Evolutionary conservation across 345 rosid species (phyloP).

Genomic region (Turnera subulata): DNA sequence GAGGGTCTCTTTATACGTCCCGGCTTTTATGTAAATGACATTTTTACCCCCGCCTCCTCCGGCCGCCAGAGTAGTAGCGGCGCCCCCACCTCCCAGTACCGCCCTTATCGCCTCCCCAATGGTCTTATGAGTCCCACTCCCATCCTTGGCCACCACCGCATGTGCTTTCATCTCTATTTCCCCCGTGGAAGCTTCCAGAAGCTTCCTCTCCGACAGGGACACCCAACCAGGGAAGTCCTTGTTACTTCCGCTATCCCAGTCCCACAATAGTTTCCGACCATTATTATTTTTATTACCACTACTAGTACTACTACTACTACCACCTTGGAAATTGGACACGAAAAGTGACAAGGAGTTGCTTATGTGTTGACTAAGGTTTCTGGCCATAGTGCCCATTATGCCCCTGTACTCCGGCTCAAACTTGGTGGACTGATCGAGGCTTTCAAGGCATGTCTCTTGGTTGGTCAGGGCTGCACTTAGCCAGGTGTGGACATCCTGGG

Average conservation of each 20-base stretch:
- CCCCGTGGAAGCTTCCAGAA: constrained; percentile 40
- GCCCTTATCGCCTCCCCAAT: constrained; percentile 37
- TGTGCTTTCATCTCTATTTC: constrained; percentile 37
- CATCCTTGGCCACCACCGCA: constrained; percentile 53
- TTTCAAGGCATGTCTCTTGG: constrained; percentile 46
- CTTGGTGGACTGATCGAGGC: constrained; percentile 24
- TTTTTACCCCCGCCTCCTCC: constrained; percentile 28
- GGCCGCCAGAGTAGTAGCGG: constrained; percentile 12
- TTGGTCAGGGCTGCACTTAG: constrained; percentile 54
- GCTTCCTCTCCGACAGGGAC: constrained; percentile 27
- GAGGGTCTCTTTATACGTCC: constrained; percentile 45
- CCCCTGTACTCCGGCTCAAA: constrained; percentile 4
- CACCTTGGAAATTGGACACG: constrained; percentile 12
- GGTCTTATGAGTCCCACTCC: constrained; percentile 49
- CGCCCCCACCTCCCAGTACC: background rate
- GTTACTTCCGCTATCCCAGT: background rate
- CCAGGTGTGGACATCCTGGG: constrained; percentile 52
- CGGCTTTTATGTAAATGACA: constrained; percentile 48
- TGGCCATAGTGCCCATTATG: constrained; percentile 20
- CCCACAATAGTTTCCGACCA: constrained; percentile 16
- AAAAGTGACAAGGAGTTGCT: constrained; percentile 33
- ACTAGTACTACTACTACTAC: too few relatives aligned
- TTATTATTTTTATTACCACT: background rate
- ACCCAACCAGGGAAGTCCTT: constrained; percentile 29
- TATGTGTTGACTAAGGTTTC: constrained; percentile 31